Conservation (phyloP, 176 grass and related monocot species). For the Triticum monococcum region DNA sequence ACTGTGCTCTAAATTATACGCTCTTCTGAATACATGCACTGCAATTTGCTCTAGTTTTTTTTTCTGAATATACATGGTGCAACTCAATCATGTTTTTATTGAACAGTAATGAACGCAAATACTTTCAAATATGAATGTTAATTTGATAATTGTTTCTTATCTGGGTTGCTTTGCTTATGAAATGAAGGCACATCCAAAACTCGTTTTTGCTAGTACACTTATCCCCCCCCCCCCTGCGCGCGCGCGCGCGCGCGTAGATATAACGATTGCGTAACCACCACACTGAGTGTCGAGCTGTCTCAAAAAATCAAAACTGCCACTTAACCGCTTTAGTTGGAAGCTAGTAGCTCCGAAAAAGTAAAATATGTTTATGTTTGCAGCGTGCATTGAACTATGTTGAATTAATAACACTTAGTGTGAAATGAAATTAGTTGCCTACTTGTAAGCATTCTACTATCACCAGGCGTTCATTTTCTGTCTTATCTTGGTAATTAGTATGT, state of each 20-base stretch:
- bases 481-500: background rate
- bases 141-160: slow-evolving; percentile 3
- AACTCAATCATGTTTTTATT: slow-evolving; percentile 3
- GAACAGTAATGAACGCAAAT: background rate
- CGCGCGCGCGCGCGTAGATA: too few species aligned
- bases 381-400: background rate
- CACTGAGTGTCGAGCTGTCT: background rate
- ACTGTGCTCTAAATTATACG: slow-evolving; percentile 7
- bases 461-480: background rate
- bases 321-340: background rate
- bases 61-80: background rate
- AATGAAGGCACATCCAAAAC: background rate
- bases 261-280: background rate
- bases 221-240: too few species aligned
- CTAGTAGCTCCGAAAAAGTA: slow-evolving; percentile 1
- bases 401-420: background rate
- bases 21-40: background rate
- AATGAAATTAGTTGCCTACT: background rate
- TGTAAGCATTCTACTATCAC: background rate
- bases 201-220: background rate
- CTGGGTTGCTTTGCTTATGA: background rate
- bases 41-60: slow-evolving; percentile 3
- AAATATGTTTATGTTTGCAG: background rate
- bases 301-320: background rate
- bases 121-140: background rate